These are phyloP conservation scores for Apiotrichum montevideense DNA, from an alignment of 1,284 basidiomycete species.

Conservation along the genomic window DNA sequence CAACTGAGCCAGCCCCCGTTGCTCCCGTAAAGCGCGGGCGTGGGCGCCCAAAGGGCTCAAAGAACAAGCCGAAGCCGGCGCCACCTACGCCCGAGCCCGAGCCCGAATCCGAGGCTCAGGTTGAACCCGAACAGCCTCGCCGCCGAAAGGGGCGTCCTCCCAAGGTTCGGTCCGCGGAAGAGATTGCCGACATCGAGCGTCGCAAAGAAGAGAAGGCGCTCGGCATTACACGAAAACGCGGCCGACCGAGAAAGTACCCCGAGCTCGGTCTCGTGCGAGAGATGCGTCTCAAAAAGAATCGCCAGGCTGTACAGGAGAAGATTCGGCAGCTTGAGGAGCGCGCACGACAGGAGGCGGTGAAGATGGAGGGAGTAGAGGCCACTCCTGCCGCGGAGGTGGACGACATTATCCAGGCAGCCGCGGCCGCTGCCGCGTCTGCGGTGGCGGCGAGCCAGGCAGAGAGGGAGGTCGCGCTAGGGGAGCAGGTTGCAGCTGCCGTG, in stretches of 20 bases:
- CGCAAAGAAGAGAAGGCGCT: constrained; percentile 26
- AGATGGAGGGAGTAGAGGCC: no score
- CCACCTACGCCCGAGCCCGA: constrained; percentile 6
- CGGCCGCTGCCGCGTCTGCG: no score
- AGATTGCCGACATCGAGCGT: constrained; percentile 29
- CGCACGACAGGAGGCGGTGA: neutral
- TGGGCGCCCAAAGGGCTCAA: constrained; percentile 41
- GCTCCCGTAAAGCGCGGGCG: constrained; percentile 24
- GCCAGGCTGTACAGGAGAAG: constrained; percentile 30
- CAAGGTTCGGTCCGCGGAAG: constrained; percentile 30
- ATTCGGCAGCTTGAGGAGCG: constrained; percentile 21
- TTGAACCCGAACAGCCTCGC: constrained; percentile 1
- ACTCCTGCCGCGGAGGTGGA: neutral
- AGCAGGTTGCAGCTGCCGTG: constrained; percentile 17
- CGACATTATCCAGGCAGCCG: neutral
- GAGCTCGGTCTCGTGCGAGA: constrained; percentile 39
- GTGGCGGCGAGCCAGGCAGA: neutral
- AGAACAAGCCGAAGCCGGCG: constrained; percentile 35
- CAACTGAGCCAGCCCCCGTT: neutral
- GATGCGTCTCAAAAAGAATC: constrained; percentile 42
- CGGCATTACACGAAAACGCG: constrained; percentile 33
- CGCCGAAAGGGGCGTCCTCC: constrained; percentile 34
- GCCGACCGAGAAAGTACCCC: constrained; percentile 40
- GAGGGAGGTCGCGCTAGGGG: constrained; percentile 11
- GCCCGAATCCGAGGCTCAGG: neutral